Base-by-base conservation (phyloP, 257 asterid species). In the Rauvolfia tetraphylla region DNA sequence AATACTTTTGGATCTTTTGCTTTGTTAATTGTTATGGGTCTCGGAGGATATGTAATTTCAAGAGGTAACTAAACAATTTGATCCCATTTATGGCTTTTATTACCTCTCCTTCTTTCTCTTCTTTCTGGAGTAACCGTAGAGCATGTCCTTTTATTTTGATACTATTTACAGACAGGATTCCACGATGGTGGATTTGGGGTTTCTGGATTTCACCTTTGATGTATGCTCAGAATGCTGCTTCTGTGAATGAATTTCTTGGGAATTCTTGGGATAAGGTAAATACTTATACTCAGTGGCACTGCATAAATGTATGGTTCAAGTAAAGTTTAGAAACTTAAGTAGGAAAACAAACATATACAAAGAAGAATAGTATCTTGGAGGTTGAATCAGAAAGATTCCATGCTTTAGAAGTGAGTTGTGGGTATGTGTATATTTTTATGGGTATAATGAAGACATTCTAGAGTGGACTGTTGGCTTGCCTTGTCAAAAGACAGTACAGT, bases 111-210 rank as follows among this genome's bases (percentile, higher is more conserved):
- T 57, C 29, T 51, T 3, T 48, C 42, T 38, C 62, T 36, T 53
- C 74, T 62, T 23, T 31, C 41, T 14, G 63, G 44, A 57, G 72
- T 25, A 69, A 44, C n/a, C 57, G 63, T 39, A 59, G 27, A 39
- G 51, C 53, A 31, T 77, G 46, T 62, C 65, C 39, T 23, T 44
- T 72, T 53, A 68, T 72, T 77, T 68, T 80, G 25, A 63, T 74
- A 36, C 72, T 33, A 74, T 76, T 79, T 77, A 73, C 96, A 94
- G 98, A 92, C 87, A 87, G 96, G 81, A 90, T 94, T 65, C 97
- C 97, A 67, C 81, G 80, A 25, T 94, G 98, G 98, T 94, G 98
- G 98, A 92, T 94, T 33, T 94, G 97, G 98, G 98, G 97, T 54
- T 87, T 73, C 82, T 94, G 98, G 98, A 74, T 92, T 85, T 94